phyloP scores from a whole-genome alignment of 345 rosid species.

The Eutrema heterophyllum region DNA sequence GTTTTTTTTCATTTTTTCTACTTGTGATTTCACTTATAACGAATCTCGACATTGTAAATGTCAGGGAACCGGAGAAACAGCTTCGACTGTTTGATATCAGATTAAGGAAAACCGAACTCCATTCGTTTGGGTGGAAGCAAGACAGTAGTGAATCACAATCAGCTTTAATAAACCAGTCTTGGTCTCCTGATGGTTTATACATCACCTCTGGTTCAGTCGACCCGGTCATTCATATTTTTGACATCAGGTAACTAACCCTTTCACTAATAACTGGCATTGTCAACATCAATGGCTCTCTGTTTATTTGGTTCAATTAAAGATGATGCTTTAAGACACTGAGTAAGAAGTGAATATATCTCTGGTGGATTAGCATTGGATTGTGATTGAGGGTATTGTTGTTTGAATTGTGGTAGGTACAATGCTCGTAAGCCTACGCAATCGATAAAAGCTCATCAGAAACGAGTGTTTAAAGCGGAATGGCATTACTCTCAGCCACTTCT shows the following conservation, averaged over 20 bases:
- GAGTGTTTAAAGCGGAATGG: conserved; percentile 90
- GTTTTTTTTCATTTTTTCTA: background rate
- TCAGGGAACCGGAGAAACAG: conserved; percentile 73
- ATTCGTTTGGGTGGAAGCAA: conserved; percentile 91
- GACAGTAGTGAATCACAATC: conserved; percentile 93
- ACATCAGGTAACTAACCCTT: conserved; percentile 48
- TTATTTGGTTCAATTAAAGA: background rate
- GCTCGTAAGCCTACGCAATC: conserved; percentile 76
- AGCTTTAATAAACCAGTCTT: conserved; percentile 81
- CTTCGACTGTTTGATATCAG: conserved; percentile 76
- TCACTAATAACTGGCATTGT: too few species aligned
- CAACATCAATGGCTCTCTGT: background rate
- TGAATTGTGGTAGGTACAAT: conserved; percentile 42
- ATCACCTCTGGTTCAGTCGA: conserved; percentile 91
- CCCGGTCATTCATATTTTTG: conserved; percentile 82
- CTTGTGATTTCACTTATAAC: background rate
- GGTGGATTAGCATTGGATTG: background rate
- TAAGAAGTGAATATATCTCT: background rate
- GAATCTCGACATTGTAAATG: background rate
- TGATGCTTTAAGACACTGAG: background rate
- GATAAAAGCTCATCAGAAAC: conserved; percentile 74
- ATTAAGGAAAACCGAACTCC: conserved; percentile 71
- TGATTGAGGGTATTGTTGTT: background rate
- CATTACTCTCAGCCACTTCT: conserved; percentile 67
- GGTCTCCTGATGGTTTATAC: conserved; percentile 91